A percentile compares a stretch with the other conserved stretches of the same genome.
phyloP scores from a whole-genome alignment of 2,329 filamentous ascomycete species.

The Mycosphaerelloides madeirae region DNA sequence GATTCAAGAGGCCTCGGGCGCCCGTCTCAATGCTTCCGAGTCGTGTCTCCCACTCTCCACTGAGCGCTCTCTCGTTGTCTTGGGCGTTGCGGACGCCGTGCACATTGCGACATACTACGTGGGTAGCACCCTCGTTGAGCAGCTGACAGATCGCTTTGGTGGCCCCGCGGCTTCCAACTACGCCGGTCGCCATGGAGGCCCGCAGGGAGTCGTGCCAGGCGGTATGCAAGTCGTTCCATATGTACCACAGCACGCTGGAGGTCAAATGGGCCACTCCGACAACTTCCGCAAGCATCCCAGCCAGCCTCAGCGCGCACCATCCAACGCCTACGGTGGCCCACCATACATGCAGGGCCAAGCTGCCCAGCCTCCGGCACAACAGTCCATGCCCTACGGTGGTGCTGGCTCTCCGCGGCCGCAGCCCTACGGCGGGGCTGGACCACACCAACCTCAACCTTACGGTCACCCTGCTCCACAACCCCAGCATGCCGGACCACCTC shows the following conservation, averaged over 20 bases:
- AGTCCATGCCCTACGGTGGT: slow-evolving; percentile 72
- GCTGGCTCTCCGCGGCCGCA: slow-evolving; percentile 69
- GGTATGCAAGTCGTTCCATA: slow-evolving; percentile 99
- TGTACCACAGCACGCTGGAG: slow-evolving; percentile 84
- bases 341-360: slow-evolving; percentile 48
- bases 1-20: slow-evolving; percentile 96
- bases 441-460: slow-evolving; percentile 57
- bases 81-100: slow-evolving; percentile 95
- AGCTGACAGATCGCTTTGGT: slow-evolving; percentile 93
- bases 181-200: slow-evolving; percentile 87
- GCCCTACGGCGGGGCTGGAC: slow-evolving; percentile 72
- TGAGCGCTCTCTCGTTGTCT: slow-evolving; percentile 94
- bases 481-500: slow-evolving; percentile 62
- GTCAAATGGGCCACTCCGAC: slow-evolving; percentile 87
- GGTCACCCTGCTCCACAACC: slow-evolving; percentile 51
- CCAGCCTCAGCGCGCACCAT: slow-evolving; percentile 65
- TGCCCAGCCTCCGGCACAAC: slow-evolving; percentile 44
- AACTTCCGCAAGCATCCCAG: slow-evolving; percentile 72
- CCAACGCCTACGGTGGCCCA: slow-evolving; percentile 50
- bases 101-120: slow-evolving; percentile 99
- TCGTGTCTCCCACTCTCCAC: slow-evolving; percentile 90
- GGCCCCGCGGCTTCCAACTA: slow-evolving; percentile 97
- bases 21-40: slow-evolving; percentile 92
- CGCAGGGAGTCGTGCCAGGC: slow-evolving; percentile 87
- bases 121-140: slow-evolving; percentile 93